Evolutionary conservation across 495 filamentous ascomycete species (phyloP).

Genomic region (Penicillium pancosmium): DNA sequence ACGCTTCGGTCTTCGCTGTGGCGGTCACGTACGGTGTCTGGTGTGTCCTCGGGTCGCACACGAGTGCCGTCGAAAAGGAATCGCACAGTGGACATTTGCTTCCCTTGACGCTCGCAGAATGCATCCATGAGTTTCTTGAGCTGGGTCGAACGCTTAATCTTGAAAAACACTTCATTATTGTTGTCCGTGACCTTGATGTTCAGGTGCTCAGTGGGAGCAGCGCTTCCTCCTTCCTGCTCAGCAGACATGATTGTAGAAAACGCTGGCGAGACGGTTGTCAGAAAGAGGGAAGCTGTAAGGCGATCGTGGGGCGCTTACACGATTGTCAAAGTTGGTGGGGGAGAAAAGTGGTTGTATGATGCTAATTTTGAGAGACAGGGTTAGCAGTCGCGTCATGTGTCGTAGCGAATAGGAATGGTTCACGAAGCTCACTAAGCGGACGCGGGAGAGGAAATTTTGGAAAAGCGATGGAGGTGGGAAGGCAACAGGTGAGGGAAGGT

Average conservation of each 20-base stretch:
- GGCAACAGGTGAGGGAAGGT: conserved; percentile 4
- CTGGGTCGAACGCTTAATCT: conserved; percentile 96
- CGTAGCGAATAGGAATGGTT: not conserved
- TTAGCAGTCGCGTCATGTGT: not conserved
- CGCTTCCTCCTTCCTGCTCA: conserved; percentile 40
- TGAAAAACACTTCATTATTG: conserved; percentile 99
- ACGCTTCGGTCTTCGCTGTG: not conserved
- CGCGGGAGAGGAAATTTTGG: not conserved
- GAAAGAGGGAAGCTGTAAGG: not conserved
- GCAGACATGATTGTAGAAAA: conserved; percentile 17
- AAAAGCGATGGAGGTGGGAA: conserved; percentile 16
- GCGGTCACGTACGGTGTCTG: conserved; percentile 75
- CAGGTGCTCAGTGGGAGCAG: conserved; percentile 75
- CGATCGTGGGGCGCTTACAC: conserved; percentile 15
- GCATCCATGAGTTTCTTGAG: conserved; percentile 99
- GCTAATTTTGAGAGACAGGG: not conserved
- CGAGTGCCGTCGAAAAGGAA: conserved; percentile 96
- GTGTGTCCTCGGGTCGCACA: conserved; percentile 85
- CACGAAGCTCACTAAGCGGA: not conserved
- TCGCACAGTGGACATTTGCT: conserved; percentile 77
- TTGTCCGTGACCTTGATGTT: conserved; percentile 99
- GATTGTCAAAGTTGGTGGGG: not conserved
- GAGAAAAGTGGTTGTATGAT: not conserved
- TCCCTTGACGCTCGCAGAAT: conserved; percentile 96
- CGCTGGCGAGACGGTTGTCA: not conserved